A percentile compares a stretch with the other conserved stretches of the same genome.
phyloP scores from a whole-genome alignment of 2,329 filamentous ascomycete genomes.

The Ophiostoma triangulosporum region DNA sequence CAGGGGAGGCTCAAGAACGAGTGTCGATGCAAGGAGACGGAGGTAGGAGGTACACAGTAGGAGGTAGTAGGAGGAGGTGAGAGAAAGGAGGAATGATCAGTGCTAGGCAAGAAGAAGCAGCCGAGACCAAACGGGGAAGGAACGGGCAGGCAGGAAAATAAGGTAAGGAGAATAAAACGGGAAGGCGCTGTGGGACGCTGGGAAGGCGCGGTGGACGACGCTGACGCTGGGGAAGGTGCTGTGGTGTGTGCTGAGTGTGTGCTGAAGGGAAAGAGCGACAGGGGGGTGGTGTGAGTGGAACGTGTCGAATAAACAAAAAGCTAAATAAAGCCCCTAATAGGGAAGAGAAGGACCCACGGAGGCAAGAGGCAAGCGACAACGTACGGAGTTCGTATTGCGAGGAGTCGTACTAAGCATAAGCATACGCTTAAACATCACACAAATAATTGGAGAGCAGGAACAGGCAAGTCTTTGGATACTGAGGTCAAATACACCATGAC shows the following conservation, averaged over 20 bases:
- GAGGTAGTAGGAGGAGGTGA: background rate
- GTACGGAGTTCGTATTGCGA: background rate
- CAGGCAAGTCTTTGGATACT: too few relatives aligned
- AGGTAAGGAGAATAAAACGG: background rate
- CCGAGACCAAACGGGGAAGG: background rate
- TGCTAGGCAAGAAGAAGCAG: background rate
- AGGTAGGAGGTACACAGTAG: background rate
- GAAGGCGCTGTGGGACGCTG: too few relatives aligned
- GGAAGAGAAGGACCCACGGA: background rate
- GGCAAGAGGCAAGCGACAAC: background rate
- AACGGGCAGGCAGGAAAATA: background rate
- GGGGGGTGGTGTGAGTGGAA: background rate
- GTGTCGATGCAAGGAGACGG: constrained; percentile 2
- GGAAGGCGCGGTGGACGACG: background rate
- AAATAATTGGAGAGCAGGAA: too few relatives aligned
- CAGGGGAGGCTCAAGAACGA: constrained; percentile 6
- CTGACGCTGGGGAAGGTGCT: background rate
- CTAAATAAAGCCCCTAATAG: background rate
- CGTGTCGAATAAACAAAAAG: background rate
- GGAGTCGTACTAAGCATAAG: background rate
- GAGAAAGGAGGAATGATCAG: background rate
- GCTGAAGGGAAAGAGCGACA: background rate
- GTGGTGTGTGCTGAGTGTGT: too few relatives aligned
- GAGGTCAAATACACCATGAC: too few relatives aligned
- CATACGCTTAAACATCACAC: too few relatives aligned